These are phyloP conservation scores for Citrullus amarus DNA, from an alignment of 306 rosid species.

Conservation along the genomic window DNA sequence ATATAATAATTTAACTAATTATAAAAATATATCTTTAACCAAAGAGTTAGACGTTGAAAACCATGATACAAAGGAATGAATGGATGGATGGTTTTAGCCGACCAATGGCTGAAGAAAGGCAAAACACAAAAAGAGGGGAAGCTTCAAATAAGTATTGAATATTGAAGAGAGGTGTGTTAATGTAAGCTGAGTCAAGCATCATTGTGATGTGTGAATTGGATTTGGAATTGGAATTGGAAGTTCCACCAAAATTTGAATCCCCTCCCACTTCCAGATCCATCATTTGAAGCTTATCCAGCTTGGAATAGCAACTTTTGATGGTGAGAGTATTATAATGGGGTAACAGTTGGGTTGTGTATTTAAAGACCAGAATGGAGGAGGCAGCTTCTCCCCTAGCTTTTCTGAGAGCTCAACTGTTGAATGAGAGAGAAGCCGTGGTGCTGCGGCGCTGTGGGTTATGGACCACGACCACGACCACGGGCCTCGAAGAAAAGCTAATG, in stretches of 20 bases:
- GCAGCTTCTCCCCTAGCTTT: constrained; percentile 33
- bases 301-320: neutral
- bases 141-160: too few species aligned
- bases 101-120: too few species aligned
- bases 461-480: constrained; percentile 23
- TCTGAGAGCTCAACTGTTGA: constrained; percentile 1
- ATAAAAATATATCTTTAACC: too few species aligned
- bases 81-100: too few species aligned
- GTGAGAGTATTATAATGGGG: neutral
- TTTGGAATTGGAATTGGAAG: neutral
- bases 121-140: too few species aligned
- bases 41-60: too few species aligned
- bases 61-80: too few species aligned
- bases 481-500: constrained; percentile 20
- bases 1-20: too few species aligned
- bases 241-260: neutral
- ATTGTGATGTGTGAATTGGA: neutral
- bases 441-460: neutral
- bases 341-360: neutral
- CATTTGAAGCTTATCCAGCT: neutral
- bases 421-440: neutral
- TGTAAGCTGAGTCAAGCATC: neutral
- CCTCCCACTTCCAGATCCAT: too few species aligned
- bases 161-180: neutral
- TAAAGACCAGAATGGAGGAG: neutral